Evolutionary conservation across 139 green algal species (phyloP).

Genomic region (Tetradesmus obliquus): DNA sequence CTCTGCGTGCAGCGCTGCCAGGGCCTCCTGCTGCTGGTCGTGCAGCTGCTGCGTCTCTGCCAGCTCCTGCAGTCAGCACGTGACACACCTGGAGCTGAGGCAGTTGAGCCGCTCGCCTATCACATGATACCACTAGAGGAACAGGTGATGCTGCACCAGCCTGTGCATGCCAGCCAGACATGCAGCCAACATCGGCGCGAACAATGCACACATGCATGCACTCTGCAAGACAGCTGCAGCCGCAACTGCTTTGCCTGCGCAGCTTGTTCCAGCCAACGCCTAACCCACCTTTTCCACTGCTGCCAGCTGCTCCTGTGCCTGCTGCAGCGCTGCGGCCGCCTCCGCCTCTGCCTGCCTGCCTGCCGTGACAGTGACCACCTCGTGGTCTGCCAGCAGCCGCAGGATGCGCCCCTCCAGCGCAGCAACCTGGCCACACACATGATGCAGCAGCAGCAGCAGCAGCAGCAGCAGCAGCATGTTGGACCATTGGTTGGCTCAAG

Average conservation of each 20-base stretch:
- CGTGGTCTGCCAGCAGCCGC: conserved; percentile 21
- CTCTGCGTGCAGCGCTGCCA: conserved; percentile 21
- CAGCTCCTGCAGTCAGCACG: conserved; percentile 33
- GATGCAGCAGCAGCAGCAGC: not conserved
- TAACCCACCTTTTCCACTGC: conserved; percentile 23
- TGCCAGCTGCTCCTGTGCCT: not conserved
- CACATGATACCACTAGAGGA: not conserved
- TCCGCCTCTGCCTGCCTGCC: not conserved
- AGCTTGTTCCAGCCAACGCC: not conserved
- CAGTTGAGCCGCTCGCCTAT: not conserved
- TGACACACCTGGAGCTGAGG: not conserved
- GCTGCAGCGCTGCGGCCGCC: not conserved
- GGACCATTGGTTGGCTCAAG: not conserved
- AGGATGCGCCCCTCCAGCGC: conserved; percentile 26
- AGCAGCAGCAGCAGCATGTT: not conserved
- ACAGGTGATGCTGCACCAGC: not conserved
- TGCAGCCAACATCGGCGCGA: too few relatives aligned
- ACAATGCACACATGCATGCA: too few relatives aligned
- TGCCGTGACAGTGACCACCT: conserved; percentile 13
- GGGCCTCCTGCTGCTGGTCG: conserved; percentile 15
- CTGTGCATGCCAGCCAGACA: too few relatives aligned
- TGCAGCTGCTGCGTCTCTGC: conserved; percentile 26
- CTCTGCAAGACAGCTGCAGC: too few relatives aligned
- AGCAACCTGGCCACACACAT: not conserved
- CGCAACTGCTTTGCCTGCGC: too few relatives aligned